Conservation (phyloP, 495 filamentous ascomycete genomes). For the Thermochaetoides thermophila region DNA sequence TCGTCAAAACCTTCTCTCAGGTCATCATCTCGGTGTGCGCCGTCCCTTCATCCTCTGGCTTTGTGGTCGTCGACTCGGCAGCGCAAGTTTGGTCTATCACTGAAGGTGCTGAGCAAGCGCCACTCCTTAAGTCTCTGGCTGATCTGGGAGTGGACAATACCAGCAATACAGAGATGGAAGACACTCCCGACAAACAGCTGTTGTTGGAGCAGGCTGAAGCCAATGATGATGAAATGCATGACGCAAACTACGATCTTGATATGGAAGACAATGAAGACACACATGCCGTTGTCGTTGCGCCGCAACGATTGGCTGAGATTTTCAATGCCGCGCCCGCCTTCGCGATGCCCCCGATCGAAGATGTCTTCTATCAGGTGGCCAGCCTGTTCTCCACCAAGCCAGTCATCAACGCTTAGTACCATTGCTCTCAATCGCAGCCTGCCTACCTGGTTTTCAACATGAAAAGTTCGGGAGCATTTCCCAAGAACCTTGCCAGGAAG, state of each 20-base stretch:
- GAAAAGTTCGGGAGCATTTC: too few relatives aligned
- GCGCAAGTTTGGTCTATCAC: slow-evolving; percentile 42
- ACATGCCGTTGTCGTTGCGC: slow-evolving; percentile 39
- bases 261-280: slow-evolving; percentile 24
- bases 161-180: too few relatives aligned
- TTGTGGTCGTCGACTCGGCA: slow-evolving; percentile 42
- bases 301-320: slow-evolving; percentile 52
- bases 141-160: slow-evolving; percentile 34
- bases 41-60: slow-evolving; percentile 39
- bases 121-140: slow-evolving; percentile 33
- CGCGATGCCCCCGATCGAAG: slow-evolving; percentile 60
- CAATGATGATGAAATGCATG: slow-evolving; percentile 29
- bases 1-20: slow-evolving; percentile 30
- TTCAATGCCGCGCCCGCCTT: slow-evolving; percentile 62
- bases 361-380: slow-evolving; percentile 64
- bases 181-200: slow-evolving; percentile 8
- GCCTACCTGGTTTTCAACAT: neutral
- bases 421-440: neutral
- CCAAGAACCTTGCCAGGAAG: too few relatives aligned
- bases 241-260: slow-evolving; percentile 19
- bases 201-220: slow-evolving; percentile 33
- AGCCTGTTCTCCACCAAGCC: slow-evolving; percentile 40
- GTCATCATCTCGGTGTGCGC: slow-evolving; percentile 41
- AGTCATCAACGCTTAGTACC: slow-evolving; percentile 5
- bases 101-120: slow-evolving; percentile 32